Percentiles rank a stretch among this genome's conserved stretches.
phyloP scores from a whole-genome alignment of 2,329 filamentous ascomycete genomes.

The Botrytis aclada region DNA sequence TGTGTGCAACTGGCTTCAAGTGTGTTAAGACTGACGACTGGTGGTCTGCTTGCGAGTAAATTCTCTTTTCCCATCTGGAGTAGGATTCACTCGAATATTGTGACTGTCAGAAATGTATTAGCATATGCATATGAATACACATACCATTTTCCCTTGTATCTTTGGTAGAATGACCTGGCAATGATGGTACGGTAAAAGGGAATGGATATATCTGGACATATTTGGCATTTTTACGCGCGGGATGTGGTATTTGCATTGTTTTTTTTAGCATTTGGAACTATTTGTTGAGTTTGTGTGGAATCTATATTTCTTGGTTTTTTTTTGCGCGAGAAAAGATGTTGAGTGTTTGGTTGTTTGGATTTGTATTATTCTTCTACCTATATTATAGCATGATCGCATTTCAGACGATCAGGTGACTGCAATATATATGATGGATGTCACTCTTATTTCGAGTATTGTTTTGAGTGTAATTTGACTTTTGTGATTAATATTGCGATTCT shows the following conservation, averaged over 20 bases:
- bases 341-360: slow-evolving; percentile 1
- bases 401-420: not conserved
- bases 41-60: slow-evolving; percentile 19
- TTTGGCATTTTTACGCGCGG: not conserved
- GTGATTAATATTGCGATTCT: not conserved
- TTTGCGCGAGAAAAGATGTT: not conserved
- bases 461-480: no score
- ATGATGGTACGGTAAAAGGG: slow-evolving; percentile 4
- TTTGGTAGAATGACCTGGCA: not conserved
- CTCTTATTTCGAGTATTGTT: not conserved
- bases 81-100: not conserved
- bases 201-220: not conserved
- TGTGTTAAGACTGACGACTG: slow-evolving; percentile 27
- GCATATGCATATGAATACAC: not conserved
- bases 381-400: slow-evolving; percentile 1
- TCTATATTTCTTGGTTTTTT: not conserved
- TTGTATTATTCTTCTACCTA: not conserved
- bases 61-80: not conserved
- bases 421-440: not conserved
- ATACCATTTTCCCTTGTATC: not conserved
- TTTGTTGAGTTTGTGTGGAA: not conserved
- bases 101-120: not conserved
- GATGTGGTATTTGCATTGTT: not conserved
- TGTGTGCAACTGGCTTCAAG: slow-evolving; percentile 21
- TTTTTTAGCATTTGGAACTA: not conserved